Evolutionary conservation across 2,329 filamentous ascomycete species (phyloP), one percentile per base, ranked within the genome.

Genomic region (Fusarium poae): DNA sequence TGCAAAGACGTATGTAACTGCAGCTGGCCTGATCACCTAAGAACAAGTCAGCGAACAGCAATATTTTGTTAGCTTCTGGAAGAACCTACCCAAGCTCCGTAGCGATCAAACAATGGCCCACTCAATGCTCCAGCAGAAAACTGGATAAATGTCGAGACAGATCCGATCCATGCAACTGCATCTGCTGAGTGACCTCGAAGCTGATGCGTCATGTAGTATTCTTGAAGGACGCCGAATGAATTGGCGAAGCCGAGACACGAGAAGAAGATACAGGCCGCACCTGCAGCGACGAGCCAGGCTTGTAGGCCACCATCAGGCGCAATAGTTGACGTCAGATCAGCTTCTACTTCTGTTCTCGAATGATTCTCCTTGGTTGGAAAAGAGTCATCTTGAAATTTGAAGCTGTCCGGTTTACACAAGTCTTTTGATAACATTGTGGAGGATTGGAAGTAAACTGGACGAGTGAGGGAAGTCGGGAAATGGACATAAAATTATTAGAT

Each of bases 211-310:
- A 79, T 67, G 72, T 83, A 84, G 70, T 82, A 84, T 2, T 80
- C 78, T 55, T 81, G 78, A 52, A 84, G 82, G 6, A 80, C 75
- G 18, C 83, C 82, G 43, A 82, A 83, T 0, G 80, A 81, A 69
- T 84, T 84, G 50, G 77, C 63, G 60, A 80, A 81, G 16, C 82
- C 82, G 0, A 84, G 70, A 15, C 71, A 75, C 5, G 74, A 78
- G 69, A 83, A 83, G 57, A 82, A 78, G 25, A 78, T 72, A 21
- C 64, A 75, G 1, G 70, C 77, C 3, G 74, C 75, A 6, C 79
- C 81, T 9, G 73, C 61, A 0, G 80, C 81, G 5, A 80, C 80
- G 1, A 82, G 73, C 82, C 82, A 83, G 6, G 81, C 81, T 65
- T 75, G 48, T 25, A 79, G 13, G 29, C 80, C 78, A 16, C 78